phyloP scores from a whole-genome alignment of 2,329 filamentous ascomycete genomes.

The Didymella lethalis region DNA sequence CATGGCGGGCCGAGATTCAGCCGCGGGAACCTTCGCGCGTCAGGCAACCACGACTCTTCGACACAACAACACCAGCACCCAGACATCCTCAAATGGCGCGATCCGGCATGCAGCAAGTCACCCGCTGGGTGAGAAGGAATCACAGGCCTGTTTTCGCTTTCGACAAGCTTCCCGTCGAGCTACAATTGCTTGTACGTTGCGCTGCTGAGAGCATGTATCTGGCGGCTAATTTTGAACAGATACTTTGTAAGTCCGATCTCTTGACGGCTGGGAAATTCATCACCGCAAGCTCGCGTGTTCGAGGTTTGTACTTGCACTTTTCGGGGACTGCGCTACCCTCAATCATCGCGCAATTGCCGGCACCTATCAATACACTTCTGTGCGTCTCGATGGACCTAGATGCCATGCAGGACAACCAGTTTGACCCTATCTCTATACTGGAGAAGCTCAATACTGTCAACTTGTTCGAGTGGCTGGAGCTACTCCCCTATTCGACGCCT shows the following conservation, averaged over 20 bases:
- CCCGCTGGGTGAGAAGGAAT: not conserved
- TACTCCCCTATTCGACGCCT: no score
- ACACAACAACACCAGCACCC: not conserved
- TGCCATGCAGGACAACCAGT: no score
- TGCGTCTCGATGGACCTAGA: no score
- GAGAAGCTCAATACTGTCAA: no score
- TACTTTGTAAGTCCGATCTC: not conserved
- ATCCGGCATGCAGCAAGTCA: not conserved
- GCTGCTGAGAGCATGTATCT: no score
- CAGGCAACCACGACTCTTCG: constrained; percentile 10
- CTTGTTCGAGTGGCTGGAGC: no score
- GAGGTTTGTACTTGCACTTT: not conserved
- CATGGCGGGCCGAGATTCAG: constrained; percentile 11
- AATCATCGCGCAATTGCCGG: no score
- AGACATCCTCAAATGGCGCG: no score
- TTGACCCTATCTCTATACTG: no score
- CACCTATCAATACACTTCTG: no score
- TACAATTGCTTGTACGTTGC: constrained; percentile 11
- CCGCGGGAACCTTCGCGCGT: constrained; percentile 8
- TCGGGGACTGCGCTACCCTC: no score
- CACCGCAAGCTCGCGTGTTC: no score
- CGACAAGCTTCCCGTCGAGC: constrained; percentile 18
- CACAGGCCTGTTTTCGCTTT: constrained; percentile 10
- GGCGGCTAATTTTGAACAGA: not conserved
- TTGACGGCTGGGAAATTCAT: not conserved